Percentiles rank a stretch among this genome's conserved stretches.
Conservation (phyloP, 192 early-diverging fungal species). For the Martensiomyces pterosporus region DNA sequence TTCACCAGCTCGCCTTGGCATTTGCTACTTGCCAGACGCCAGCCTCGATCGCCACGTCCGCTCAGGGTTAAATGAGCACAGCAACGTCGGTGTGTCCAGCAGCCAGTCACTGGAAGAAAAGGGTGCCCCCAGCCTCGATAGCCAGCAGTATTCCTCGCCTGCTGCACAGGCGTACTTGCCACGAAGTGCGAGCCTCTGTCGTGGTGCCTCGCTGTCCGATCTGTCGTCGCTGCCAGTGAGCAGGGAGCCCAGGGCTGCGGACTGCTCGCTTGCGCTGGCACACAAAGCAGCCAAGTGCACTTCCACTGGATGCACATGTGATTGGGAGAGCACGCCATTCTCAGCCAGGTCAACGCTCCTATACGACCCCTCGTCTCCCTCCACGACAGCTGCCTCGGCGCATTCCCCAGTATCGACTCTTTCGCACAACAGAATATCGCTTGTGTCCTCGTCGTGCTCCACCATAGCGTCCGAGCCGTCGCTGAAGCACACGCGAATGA, state of each 20-base stretch:
- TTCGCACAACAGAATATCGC: constrained; percentile 36
- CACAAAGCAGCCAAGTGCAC: constrained; percentile 27
- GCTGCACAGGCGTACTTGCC: neutral
- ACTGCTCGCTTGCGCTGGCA: constrained; percentile 2
- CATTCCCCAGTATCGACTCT: constrained; percentile 29
- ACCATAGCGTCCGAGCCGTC: constrained; percentile 34
- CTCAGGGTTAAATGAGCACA: too few relatives aligned
- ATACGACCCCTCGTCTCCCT: constrained; percentile 24
- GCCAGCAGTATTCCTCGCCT: too few relatives aligned
- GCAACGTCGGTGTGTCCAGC: too few relatives aligned
- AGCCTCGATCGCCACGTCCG: too few relatives aligned
- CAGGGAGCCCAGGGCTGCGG: constrained; percentile 4
- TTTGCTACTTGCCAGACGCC: too few relatives aligned
- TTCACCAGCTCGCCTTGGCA: constrained; percentile 6
- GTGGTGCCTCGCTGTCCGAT: constrained; percentile 13
- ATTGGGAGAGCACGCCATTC: constrained; percentile 22
- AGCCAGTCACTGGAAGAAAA: constrained; percentile 8
- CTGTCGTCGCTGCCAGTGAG: constrained; percentile 2
- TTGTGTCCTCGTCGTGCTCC: constrained; percentile 46
- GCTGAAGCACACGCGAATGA: constrained; percentile 2
- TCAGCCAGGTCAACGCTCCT: constrained; percentile 38
- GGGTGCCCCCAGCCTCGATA: too few relatives aligned
- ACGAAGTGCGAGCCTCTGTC: neutral
- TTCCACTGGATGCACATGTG: constrained; percentile 19
- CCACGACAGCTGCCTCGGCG: constrained; percentile 3